Conservation (phyloP, 2,329 filamentous ascomycete genomes). For the Botrytis fabae region DNA sequence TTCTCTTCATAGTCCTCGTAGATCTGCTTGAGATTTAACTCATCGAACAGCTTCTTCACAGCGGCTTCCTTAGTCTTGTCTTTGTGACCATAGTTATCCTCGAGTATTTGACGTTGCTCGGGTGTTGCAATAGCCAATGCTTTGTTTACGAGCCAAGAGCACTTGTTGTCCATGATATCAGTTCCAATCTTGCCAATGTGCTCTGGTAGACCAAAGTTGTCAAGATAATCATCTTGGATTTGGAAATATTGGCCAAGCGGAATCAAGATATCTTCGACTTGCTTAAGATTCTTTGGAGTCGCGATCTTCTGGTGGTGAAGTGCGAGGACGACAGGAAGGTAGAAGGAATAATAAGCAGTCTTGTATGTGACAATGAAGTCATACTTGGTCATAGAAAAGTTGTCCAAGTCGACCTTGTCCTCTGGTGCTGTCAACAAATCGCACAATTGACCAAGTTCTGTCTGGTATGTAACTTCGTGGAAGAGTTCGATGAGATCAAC, state of each 20-base stretch:
- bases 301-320: conserved; percentile 83
- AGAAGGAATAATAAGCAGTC: conserved; percentile 99
- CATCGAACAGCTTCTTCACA: conserved; percentile 86
- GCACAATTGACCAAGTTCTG: conserved; percentile 91
- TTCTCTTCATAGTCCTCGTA: conserved; percentile 92
- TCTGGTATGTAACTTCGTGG: conserved; percentile 92
- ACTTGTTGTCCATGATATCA: conserved; percentile 99
- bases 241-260: conserved; percentile 99
- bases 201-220: conserved; percentile 91
- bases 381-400: conserved; percentile 95
- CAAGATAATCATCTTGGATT: conserved; percentile 97
- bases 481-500: conserved; percentile 92
- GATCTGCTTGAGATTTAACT: conserved; percentile 77
- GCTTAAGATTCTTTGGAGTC: conserved; percentile 84
- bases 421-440: conserved; percentile 95
- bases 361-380: conserved; percentile 99
- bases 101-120: conserved; percentile 83
- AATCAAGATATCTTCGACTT: conserved; percentile 88
- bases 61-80: conserved; percentile 77
- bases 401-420: conserved; percentile 86
- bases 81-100: conserved; percentile 93
- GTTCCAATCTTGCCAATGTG: conserved; percentile 98
- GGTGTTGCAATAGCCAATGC: conserved; percentile 77
- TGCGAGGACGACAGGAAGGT: conserved; percentile 90
- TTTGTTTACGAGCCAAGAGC: conserved; percentile 97